phyloP scores from a whole-genome alignment of 176 grass and related monocot species.

The Olyra latifolia region DNA sequence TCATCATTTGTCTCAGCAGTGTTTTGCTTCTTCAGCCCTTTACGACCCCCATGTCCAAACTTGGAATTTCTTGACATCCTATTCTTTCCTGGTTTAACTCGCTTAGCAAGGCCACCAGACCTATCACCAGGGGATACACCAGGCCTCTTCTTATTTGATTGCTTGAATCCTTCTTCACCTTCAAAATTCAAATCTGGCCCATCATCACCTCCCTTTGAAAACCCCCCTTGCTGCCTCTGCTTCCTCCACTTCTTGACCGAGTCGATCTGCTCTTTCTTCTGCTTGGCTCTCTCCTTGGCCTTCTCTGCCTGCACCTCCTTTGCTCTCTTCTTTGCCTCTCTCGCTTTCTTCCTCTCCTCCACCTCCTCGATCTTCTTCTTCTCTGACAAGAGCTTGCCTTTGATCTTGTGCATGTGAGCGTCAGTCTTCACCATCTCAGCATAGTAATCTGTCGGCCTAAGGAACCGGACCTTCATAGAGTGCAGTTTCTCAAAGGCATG shows the following conservation, averaged over 20 bases:
- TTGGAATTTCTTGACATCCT: slow-evolving; percentile 64
- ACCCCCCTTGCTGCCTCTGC: slow-evolving; percentile 79
- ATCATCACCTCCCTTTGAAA: slow-evolving; percentile 57
- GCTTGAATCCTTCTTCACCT: slow-evolving; percentile 55
- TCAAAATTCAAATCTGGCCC: slow-evolving; percentile 59
- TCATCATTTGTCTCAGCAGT: slow-evolving; percentile 73
- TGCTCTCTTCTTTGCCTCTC: slow-evolving; percentile 68
- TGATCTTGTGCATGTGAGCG: slow-evolving; percentile 89
- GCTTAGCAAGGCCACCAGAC: slow-evolving; percentile 61
- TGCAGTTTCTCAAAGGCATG: slow-evolving; percentile 72
- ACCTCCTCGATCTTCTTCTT: slow-evolving; percentile 94
- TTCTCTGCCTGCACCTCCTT: slow-evolving; percentile 91
- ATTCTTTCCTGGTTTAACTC: slow-evolving; percentile 54
- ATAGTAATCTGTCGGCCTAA: slow-evolving; percentile 81
- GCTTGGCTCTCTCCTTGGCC: slow-evolving; percentile 68
- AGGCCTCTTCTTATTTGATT: slow-evolving; percentile 57
- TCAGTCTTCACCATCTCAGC: slow-evolving; percentile 98
- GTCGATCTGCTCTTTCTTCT: slow-evolving; percentile 96
- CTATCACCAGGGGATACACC: slow-evolving; percentile 71
- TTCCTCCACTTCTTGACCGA: slow-evolving; percentile 98
- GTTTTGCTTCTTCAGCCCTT: slow-evolving; percentile 90
- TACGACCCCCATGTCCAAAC: slow-evolving; percentile 81
- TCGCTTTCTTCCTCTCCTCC: slow-evolving; percentile 86
- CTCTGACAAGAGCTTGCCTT: slow-evolving; percentile 69
- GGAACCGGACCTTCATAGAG: slow-evolving; percentile 66